These are phyloP conservation scores for Fusarium metavorans DNA, from an alignment of 2,329 filamentous ascomycete genomes.

Conservation along the genomic window DNA sequence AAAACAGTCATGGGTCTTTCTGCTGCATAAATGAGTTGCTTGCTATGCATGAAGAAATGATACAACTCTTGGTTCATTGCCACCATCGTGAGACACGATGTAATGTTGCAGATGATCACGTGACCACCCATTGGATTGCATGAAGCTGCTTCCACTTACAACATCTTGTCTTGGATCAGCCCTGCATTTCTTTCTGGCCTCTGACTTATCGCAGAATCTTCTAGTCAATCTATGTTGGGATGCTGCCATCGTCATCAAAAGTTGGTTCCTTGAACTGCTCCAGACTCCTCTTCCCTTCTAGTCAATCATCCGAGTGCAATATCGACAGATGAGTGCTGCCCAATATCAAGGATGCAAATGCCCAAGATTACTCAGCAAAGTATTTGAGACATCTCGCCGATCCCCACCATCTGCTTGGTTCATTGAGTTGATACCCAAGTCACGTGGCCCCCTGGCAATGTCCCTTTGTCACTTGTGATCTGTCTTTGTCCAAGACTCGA, in stretches of 20 bases:
- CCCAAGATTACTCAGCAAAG: background rate
- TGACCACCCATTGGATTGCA: background rate
- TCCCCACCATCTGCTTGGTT: background rate
- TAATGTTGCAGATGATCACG: background rate
- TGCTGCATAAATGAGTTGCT: background rate
- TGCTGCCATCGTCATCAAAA: background rate
- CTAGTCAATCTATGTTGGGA: background rate
- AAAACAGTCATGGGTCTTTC: background rate
- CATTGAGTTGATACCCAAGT: background rate
- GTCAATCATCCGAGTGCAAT: background rate
- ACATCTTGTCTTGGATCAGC: background rate
- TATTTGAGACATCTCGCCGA: background rate
- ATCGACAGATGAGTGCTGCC: background rate
- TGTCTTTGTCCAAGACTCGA: background rate
- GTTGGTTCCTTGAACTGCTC: background rate
- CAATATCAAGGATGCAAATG: background rate
- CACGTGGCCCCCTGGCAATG: background rate
- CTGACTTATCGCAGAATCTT: background rate
- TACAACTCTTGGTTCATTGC: background rate
- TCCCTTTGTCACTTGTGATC: background rate
- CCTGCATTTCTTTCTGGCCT: background rate
- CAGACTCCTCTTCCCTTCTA: background rate
- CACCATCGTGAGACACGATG: background rate
- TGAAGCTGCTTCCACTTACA: background rate
- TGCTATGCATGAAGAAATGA: background rate